phyloP scores from a whole-genome alignment of 2,329 filamentous ascomycete genomes.

The Ilyonectria mors-panacis region DNA sequence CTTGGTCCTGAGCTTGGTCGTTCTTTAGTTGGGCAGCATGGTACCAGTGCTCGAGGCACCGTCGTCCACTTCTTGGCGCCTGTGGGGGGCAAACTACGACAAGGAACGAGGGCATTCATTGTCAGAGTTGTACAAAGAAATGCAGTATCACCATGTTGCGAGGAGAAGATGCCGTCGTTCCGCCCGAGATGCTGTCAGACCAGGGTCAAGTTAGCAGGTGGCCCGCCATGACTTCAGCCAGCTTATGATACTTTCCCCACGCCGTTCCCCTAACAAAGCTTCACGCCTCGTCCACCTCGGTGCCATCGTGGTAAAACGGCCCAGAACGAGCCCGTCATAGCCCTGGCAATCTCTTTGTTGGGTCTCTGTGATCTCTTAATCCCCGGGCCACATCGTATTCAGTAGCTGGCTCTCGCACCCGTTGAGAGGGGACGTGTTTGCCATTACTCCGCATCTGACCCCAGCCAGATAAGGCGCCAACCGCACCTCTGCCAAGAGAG shows the following conservation, averaged over 20 bases:
- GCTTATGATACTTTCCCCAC: constrained; percentile 21
- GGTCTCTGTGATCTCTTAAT: neutral
- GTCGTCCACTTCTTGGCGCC: neutral
- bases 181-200: neutral
- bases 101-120: neutral
- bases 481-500: neutral
- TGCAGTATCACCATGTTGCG: neutral
- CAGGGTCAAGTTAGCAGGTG: neutral
- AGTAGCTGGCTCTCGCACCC: neutral
- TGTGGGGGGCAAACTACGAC: neutral
- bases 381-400: neutral
- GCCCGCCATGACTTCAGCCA: constrained; percentile 8
- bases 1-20: neutral
- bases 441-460: neutral
- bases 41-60: neutral
- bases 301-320: neutral
- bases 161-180: neutral
- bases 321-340: neutral
- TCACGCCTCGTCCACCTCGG: constrained; percentile 10
- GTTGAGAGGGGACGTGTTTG: neutral
- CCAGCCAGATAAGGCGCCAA: neutral
- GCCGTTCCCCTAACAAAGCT: constrained; percentile 10
- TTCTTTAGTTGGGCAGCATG: neutral
- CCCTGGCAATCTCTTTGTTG: neutral
- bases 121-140: neutral